Evolutionary conservation across 1,139 yeast species (phyloP).

Genomic region (Nadsonia commutata): DNA sequence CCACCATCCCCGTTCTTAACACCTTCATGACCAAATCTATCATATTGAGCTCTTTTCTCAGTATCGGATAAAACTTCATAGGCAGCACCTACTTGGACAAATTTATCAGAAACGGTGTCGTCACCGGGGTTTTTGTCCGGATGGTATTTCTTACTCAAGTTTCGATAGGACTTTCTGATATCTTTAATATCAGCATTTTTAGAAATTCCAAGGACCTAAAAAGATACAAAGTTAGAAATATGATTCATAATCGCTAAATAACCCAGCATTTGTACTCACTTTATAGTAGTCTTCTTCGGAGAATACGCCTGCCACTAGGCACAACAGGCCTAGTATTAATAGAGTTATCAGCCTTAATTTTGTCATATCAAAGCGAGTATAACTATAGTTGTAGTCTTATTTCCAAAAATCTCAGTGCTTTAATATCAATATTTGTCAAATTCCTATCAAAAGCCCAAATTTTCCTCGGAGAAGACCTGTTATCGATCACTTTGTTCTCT

Average conservation of each 20-base stretch:
- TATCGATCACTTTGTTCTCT: no score
- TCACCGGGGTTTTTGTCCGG: conserved; percentile 86
- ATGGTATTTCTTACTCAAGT: conserved; percentile 73
- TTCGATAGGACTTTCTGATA: conserved; percentile 76
- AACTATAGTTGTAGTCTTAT: background rate
- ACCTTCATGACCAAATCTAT: conserved; percentile 74
- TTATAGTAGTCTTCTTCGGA: conserved; percentile 10
- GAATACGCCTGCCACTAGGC: background rate
- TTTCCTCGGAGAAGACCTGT: no score
- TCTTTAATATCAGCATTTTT: conserved; percentile 63
- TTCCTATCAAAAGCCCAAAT: no score
- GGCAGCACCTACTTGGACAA: conserved; percentile 86
- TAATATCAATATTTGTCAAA: no score
- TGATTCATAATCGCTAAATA: background rate
- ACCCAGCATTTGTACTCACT: conserved; percentile 2
- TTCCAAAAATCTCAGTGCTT: no score
- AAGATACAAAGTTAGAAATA: conserved; percentile 1
- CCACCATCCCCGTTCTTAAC: conserved; percentile 30
- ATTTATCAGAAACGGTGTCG: conserved; percentile 71
- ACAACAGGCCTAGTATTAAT: conserved; percentile 3
- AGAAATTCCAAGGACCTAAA: conserved; percentile 47
- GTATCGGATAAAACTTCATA: conserved; percentile 74
- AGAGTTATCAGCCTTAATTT: background rate
- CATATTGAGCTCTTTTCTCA: conserved; percentile 60
- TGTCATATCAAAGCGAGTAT: background rate